A percentile compares a stretch with the other conserved stretches of the same genome.
phyloP scores from a whole-genome alignment of 345 rosid genomes.

The Eucalyptus shirleyi region DNA sequence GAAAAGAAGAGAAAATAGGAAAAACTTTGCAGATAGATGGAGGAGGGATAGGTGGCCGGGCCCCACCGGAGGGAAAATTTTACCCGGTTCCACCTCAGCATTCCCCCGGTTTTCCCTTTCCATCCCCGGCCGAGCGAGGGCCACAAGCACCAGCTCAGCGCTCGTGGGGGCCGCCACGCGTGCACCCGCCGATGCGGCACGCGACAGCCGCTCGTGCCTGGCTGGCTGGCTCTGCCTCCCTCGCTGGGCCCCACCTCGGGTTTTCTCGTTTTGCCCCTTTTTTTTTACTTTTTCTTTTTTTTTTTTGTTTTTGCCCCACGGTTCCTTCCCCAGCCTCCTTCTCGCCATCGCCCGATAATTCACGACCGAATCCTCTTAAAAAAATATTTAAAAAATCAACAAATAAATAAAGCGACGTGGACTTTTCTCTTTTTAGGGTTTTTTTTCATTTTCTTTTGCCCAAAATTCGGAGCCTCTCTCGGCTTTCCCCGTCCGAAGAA shows the following conservation, averaged over 20 bases:
- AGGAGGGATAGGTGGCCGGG: neutral
- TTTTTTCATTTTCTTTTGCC: neutral
- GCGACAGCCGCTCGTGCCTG: slow-evolving; percentile 29
- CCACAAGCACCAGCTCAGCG: slow-evolving; percentile 19
- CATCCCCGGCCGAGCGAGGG: neutral
- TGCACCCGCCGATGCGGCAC: slow-evolving; percentile 31
- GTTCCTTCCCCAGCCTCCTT: no score
- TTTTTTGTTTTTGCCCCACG: no score
- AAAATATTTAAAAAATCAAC: neutral
- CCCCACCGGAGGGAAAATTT: neutral
- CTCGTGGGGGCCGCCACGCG: slow-evolving; percentile 18
- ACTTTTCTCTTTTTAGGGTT: no score
- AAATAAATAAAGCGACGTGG: neutral
- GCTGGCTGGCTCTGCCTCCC: neutral
- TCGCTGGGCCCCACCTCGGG: neutral
- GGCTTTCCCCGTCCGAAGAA: neutral
- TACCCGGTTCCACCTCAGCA: neutral
- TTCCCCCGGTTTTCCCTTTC: neutral
- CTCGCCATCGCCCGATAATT: neutral
- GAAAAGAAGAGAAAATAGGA: no score
- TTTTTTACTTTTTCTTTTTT: neutral
- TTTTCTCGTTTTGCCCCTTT: neutral
- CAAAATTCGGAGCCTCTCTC: neutral
- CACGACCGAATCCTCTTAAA: neutral
- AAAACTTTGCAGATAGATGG: neutral